Evolutionary conservation across 371 early-diverging fungal genomes (phyloP), one percentile per base, ranked within the genome.

Genomic region (Chytridium lagenaria): DNA sequence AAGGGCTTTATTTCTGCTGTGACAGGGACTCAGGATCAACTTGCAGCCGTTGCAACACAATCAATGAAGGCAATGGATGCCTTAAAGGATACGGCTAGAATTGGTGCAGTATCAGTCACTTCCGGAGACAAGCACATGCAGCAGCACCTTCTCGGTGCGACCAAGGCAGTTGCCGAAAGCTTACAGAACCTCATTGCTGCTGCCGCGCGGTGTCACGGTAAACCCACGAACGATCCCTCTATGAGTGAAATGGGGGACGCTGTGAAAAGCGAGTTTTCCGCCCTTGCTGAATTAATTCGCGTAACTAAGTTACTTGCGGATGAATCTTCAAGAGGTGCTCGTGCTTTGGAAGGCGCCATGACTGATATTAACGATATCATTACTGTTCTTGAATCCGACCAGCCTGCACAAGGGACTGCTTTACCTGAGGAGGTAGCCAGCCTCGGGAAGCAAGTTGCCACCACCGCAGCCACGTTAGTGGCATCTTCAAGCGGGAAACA

Each of bases 351-450:
- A 1, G 75, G 74, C 30, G 78, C 80, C 1, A 76, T 75, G n/a
- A 28, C 30, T 1, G 83, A 77, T 31, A 79, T 84, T 26, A 80
- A 76, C 30, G 72, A 68, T 5, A 66, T 73, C 1, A 59, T 76
- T 22, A 49, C 12, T 0, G 59, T 74, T 3, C 71, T 84, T 49
- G 55, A 67, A 22, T 61, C 77, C 1, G 66, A 75, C 28, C 74
- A 59, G 22, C 84, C 86, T 2, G 85, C 85, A 0, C 79, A 83
- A 30, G 86, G 87, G 16, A 82, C 84, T 0, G 83, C 88, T 0
- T 72, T 85, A n/a, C 88, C 86, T 22, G 85, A 80, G n/a, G 86
- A 87, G 61, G 85, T 87, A 23, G 80, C 80, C 31, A 67, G 63
- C 23, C 52, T 81, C 28, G 80, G 86, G 19, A 84, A 78, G 55